Evolutionary conservation across 2,329 filamentous ascomycete genomes (phyloP).

Genomic region (Coniochaeta hoffmannii): DNA sequence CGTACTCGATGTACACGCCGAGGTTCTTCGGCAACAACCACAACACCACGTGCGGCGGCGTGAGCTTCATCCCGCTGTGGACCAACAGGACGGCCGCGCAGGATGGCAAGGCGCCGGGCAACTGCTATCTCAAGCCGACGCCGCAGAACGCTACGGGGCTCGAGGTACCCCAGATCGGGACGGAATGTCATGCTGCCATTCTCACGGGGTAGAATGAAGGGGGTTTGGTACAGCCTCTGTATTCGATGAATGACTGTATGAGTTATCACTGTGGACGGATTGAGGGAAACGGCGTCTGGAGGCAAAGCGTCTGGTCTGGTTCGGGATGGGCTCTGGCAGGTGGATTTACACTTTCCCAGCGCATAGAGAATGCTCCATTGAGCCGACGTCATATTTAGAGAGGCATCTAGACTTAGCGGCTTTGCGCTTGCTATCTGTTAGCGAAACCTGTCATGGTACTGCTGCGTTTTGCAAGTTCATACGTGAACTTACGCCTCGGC

Average conservation of each 20-base stretch:
- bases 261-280: neutral
- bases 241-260: neutral
- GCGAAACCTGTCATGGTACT: neutral
- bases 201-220: conserved; percentile 1
- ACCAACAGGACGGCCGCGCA: conserved; percentile 26
- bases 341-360: too few relatives aligned
- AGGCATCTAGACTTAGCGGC: neutral
- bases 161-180: conserved; percentile 22
- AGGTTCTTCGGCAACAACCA: conserved; percentile 13
- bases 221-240: neutral
- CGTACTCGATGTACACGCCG: conserved; percentile 25
- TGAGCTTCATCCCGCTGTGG: conserved; percentile 36
- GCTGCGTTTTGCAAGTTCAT: too few relatives aligned
- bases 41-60: conserved; percentile 28
- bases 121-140: conserved; percentile 36
- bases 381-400: neutral
- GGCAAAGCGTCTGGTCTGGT: too few relatives aligned
- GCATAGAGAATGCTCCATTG: neutral
- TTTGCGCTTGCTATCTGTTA: neutral
- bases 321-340: too few relatives aligned
- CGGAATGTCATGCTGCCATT: conserved; percentile 28
- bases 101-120: conserved; percentile 29
- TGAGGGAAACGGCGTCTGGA: too few relatives aligned
- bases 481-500: too few relatives aligned
- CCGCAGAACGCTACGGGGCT: conserved; percentile 23